Evolutionary conservation across 2,329 filamentous ascomycete genomes (phyloP).

Genomic region (Cercospora citrullina): DNA sequence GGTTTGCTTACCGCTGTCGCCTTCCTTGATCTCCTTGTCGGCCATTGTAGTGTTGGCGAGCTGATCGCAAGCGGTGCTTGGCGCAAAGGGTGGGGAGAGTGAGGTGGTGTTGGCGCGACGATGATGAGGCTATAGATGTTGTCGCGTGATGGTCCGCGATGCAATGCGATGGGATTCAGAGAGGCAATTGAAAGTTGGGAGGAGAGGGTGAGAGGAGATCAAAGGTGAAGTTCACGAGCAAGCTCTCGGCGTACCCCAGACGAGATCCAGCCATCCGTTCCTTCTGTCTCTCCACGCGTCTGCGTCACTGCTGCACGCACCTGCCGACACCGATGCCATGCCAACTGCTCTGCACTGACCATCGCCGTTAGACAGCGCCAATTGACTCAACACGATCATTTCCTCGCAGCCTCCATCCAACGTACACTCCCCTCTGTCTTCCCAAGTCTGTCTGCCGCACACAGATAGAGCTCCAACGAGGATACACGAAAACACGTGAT

Average conservation of each 20-base stretch:
- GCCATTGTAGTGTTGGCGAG: conserved; percentile 41
- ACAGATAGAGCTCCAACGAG: background rate
- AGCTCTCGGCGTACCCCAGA: conserved; percentile 7
- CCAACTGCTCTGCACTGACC: background rate
- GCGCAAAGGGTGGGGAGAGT: conserved; percentile 25
- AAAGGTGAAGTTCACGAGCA: conserved; percentile 10
- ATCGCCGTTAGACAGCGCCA: background rate
- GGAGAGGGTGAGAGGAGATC: background rate
- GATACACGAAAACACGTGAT: background rate
- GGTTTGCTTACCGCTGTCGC: conserved; percentile 38
- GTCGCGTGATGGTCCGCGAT: conserved; percentile 25
- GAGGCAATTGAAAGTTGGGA: conserved; percentile 4
- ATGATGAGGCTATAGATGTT: conserved; percentile 18
- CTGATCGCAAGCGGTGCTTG: conserved; percentile 19
- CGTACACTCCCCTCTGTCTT: background rate
- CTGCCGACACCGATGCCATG: background rate
- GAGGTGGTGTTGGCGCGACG: conserved; percentile 18
- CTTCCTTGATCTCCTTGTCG: conserved; percentile 52
- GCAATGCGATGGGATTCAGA: conserved; percentile 11
- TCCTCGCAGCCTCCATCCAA: background rate
- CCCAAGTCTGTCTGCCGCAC: background rate
- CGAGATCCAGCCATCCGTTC: background rate
- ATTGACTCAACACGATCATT: background rate
- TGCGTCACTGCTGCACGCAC: background rate
- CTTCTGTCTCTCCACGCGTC: conserved; percentile 1